Percentiles rank a stretch among this genome's conserved stretches.
phyloP scores from a whole-genome alignment of 345 rosid genomes.

The Raphanus sativus region DNA sequence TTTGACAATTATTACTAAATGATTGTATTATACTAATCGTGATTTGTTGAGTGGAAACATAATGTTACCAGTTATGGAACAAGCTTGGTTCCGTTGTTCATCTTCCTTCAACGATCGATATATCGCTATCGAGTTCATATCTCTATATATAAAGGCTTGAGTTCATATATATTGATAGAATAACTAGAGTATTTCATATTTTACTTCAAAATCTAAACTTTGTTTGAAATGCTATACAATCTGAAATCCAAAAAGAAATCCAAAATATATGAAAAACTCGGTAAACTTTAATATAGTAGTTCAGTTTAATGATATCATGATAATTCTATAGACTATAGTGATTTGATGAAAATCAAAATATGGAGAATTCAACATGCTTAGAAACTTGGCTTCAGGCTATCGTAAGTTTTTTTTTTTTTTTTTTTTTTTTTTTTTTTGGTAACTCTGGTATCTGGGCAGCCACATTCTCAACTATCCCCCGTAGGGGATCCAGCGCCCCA shows the following conservation, averaged over 20 bases:
- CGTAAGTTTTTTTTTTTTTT: too few relatives aligned
- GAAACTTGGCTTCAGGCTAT: neutral
- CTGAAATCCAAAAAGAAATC: neutral
- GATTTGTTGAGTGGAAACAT: constrained; percentile 9
- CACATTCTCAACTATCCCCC: too few relatives aligned
- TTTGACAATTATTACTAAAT: neutral
- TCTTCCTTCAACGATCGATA: constrained; percentile 7
- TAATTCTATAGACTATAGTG: neutral
- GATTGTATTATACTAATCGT: neutral
- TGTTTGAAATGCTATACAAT: neutral
- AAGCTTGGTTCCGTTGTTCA: neutral
- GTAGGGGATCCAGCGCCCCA: too few relatives aligned
- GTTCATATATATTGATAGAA: constrained; percentile 5
- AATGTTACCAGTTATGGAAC: constrained; percentile 11
- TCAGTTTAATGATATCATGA: neutral
- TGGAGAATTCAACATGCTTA: neutral
- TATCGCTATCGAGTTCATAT: neutral
- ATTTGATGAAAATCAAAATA: neutral
- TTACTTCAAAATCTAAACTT: neutral
- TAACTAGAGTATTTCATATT: neutral
- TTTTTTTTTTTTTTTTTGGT: too few relatives aligned
- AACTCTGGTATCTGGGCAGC: too few relatives aligned
- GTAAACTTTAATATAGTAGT: neutral
- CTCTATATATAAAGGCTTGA: too few relatives aligned
- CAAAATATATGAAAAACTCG: neutral